Conservation (phyloP, 2,329 filamentous ascomycete species). For the Paecilomyces variotii region DNA sequence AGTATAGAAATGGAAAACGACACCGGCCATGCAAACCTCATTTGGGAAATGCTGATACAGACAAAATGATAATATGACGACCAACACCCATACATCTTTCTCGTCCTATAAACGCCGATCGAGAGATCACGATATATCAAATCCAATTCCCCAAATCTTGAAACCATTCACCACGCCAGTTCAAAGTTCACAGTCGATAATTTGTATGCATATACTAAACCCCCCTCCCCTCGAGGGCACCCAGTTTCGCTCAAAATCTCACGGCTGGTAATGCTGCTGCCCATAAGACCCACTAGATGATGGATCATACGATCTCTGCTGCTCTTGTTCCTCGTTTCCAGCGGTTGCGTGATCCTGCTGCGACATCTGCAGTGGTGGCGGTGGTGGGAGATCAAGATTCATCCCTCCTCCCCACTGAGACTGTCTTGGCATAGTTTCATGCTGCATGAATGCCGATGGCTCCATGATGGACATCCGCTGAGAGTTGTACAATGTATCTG, state of each 20-base stretch:
- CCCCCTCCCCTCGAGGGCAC: not conserved
- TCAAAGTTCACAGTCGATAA: not conserved
- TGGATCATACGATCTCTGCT: not conserved
- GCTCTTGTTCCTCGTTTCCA: not conserved
- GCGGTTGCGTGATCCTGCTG: not conserved
- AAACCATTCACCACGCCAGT: not conserved
- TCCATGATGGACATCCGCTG: not conserved
- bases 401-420: not conserved
- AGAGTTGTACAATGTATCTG: not conserved
- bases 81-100: too few species aligned
- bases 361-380: not conserved
- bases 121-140: too few species aligned
- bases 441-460: not conserved
- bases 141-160: too few species aligned
- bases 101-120: too few species aligned
- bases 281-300: not conserved
- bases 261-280: not conserved
- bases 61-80: too few species aligned
- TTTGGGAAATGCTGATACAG: too few species aligned
- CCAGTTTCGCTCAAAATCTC: not conserved
- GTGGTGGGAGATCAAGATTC: not conserved
- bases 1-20: too few species aligned
- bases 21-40: too few species aligned
- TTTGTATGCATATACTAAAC: not conserved
- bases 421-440: not conserved